Base-by-base conservation (phyloP, 768 basidiomycete species). In the Suillus fuscotomentosus region DNA sequence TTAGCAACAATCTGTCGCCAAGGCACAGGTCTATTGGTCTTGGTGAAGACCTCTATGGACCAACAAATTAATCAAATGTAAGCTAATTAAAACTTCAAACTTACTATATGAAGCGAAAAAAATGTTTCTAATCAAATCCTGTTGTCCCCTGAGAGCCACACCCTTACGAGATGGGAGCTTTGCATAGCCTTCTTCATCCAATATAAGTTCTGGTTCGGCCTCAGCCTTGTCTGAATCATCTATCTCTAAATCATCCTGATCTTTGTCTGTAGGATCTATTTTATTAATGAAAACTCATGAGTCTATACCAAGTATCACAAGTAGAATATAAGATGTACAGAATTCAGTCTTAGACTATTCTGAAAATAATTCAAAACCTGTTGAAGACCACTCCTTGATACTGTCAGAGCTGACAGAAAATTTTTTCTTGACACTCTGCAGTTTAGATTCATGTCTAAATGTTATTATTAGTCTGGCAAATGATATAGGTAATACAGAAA, bases 71-170 rank as follows among this genome's bases (percentile, higher is more conserved):
- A 51, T 27, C 27, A 51, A 51, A 8, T 27, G 15, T 15, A 27
- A 51, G n/a, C 8, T 27, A 27, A 51, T 31, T 27, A 27, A 51
- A 51, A 27, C 45, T 45, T 45, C 20, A 45, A 51, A 27, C 50
- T 50, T 50, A 50, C 24, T 54, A 34, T 62, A 53, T 0, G 22
- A 48, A 39, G 34, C 53, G 4, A 5, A 10, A 17, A 62, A 62
- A n/a, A 62, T 62, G 10, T 24, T 24, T 31, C 36, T 22, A 8
- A 62, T 53, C 10, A 62, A 42, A 13, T 38, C n/a, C 9, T 62
- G 50, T 36, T 62, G 61, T 13, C 42, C 47, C 36, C 14, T 62
- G 34, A 62, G 61, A 24, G 22, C 38, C n/a, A 62, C 9, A 39
- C 15, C 22, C 3, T 10, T 6, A 11, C 8, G 22, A 53, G 22